Evolutionary conservation across 2,329 filamentous ascomycete species (phyloP).

Genomic region (Bimuria novae-zelandiae): DNA sequence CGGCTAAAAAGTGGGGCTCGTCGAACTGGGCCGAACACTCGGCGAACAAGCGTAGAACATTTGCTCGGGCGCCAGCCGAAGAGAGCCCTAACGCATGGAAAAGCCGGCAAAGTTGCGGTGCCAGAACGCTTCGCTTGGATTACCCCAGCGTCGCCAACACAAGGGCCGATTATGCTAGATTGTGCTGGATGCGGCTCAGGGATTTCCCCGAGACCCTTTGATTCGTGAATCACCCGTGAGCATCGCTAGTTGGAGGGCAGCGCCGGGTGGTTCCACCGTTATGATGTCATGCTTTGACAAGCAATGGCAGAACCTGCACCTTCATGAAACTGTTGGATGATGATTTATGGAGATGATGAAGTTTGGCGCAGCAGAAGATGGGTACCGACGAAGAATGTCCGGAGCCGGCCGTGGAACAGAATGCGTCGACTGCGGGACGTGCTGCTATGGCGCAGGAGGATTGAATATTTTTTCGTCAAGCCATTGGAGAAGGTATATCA

Average conservation of each 20-base stretch:
- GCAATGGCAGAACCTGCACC: conserved; percentile 14
- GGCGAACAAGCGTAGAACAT: no score
- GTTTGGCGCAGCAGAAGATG: conserved; percentile 1
- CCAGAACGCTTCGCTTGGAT: neutral
- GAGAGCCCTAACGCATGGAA: neutral
- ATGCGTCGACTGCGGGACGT: neutral
- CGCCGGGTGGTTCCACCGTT: conserved; percentile 23
- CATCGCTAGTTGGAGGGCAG: neutral
- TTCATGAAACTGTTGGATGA: conserved; percentile 40
- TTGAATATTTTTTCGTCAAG: neutral
- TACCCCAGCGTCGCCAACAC: neutral
- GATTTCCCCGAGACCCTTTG: no score
- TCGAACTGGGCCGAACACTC: no score
- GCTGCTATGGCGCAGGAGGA: neutral
- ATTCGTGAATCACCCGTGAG: neutral
- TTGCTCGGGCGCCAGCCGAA: neutral
- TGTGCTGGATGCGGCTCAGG: neutral
- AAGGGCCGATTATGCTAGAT: neutral
- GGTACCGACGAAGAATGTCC: conserved; percentile 10
- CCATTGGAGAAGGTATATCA: neutral
- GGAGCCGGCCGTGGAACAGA: conserved; percentile 7
- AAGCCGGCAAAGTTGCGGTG: neutral
- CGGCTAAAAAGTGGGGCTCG: no score
- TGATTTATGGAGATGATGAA: conserved; percentile 9
- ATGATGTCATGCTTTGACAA: conserved; percentile 33